phyloP scores from a whole-genome alignment of 2,329 filamentous ascomycete species.

The Botrytis aclada region DNA sequence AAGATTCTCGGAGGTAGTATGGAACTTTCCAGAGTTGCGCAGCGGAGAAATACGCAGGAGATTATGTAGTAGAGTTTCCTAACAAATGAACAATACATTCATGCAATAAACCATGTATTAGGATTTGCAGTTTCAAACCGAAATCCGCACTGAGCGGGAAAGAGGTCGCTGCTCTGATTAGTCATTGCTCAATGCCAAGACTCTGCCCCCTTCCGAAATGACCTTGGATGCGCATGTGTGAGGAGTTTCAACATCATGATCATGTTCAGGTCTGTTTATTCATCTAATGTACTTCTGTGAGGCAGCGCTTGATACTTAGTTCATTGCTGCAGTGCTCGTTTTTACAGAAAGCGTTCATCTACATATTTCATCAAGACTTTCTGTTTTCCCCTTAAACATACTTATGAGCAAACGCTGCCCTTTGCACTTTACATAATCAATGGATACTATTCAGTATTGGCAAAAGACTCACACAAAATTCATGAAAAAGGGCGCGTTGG shows the following conservation, averaged over 20 bases:
- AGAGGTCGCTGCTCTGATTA: background rate
- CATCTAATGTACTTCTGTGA: too few relatives aligned
- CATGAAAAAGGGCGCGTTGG: background rate
- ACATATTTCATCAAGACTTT: background rate
- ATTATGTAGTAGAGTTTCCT: background rate
- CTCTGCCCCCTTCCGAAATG: background rate
- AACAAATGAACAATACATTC: background rate
- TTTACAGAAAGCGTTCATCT: background rate
- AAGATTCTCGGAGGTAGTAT: background rate
- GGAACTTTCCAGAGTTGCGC: background rate
- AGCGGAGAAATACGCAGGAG: background rate
- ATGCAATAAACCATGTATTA: background rate
- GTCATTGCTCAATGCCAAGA: background rate
- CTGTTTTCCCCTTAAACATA: background rate
- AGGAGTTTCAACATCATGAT: background rate
- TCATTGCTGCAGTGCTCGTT: background rate
- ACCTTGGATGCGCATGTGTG: background rate
- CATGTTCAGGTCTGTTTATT: background rate
- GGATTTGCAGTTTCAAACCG: background rate
- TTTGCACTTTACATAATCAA: too few relatives aligned
- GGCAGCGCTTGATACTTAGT: too few relatives aligned
- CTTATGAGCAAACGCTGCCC: fast-evolving
- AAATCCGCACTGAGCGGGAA: background rate
- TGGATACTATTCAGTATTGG: background rate
- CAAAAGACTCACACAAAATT: too few relatives aligned